These are phyloP conservation scores for Chenopodium berlandieri DNA, from an alignment of 148 eudicot genomes.

Conservation along the genomic window DNA sequence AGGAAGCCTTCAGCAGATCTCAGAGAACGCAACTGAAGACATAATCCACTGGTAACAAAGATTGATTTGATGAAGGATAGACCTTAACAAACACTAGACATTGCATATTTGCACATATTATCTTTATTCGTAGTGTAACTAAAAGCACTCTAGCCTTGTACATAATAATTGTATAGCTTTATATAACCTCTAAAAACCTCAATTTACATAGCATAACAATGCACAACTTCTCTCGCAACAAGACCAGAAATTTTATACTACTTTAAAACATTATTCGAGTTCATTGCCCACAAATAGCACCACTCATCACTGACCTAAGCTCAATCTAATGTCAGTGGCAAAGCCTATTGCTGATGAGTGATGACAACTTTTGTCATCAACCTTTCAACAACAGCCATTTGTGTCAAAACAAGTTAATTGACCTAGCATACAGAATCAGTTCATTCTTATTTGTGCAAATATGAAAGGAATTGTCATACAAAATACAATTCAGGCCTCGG, in stretches of 20 bases:
- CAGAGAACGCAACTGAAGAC: not conserved
- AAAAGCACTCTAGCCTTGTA: not conserved
- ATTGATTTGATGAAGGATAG: not conserved
- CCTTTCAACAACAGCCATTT: not conserved
- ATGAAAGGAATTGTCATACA: not conserved
- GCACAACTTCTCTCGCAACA: not conserved
- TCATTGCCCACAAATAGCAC: not conserved
- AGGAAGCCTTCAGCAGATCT: not conserved
- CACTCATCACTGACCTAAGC: not conserved
- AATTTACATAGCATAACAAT: not conserved
- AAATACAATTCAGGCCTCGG: not conserved
- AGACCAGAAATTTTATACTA: not conserved
- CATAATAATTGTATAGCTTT: not conserved
- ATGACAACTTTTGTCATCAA: not conserved
- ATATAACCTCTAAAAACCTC: not conserved
- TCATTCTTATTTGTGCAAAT: not conserved
- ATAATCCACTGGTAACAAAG: not conserved
- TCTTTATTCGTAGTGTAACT: not conserved
- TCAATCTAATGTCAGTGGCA: not conserved
- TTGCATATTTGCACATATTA: not conserved
- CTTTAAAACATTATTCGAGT: not conserved
- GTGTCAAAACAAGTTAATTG: not conserved
- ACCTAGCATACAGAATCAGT: not conserved
- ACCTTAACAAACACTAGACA: not conserved
- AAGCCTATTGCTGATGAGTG: too few relatives aligned